Percentiles rank a stretch among this genome's conserved stretches.
Evolutionary conservation across 2,329 filamentous ascomycete species (phyloP).

Genomic region (Ceratocystis harringtonii): DNA sequence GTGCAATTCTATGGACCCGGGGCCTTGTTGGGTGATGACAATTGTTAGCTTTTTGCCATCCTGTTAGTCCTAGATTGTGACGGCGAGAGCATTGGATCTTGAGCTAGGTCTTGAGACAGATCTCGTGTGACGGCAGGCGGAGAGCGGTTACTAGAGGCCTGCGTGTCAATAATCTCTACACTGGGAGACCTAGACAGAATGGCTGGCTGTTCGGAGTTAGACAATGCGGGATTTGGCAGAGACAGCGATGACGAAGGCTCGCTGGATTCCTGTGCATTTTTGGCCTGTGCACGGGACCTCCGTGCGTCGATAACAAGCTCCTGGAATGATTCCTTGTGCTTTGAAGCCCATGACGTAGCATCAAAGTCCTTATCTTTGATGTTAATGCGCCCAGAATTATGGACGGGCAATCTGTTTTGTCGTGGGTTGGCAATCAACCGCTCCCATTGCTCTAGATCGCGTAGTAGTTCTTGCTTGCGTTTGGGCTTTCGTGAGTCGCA

Average conservation of each 20-base stretch:
- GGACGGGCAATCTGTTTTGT: background rate
- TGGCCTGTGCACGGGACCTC: slow-evolving; percentile 29
- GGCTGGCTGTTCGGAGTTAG: background rate
- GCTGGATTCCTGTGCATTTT: slow-evolving; percentile 17
- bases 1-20: background rate
- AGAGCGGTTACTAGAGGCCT: background rate
- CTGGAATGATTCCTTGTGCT: slow-evolving; percentile 61
- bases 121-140: background rate
- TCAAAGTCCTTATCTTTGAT: slow-evolving; percentile 86
- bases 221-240: background rate
- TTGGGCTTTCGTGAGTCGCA: slow-evolving; percentile 69
- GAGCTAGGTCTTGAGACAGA: background rate
- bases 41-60: background rate
- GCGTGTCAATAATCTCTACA: background rate
- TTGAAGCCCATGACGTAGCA: slow-evolving; percentile 55
- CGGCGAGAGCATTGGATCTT: background rate
- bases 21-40: slow-evolving; percentile 6
- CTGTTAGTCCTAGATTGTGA: background rate
- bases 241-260: background rate
- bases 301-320: slow-evolving; percentile 65
- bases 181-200: background rate
- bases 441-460: slow-evolving; percentile 78
- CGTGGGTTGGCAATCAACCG: slow-evolving; percentile 40
- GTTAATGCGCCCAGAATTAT: slow-evolving; percentile 22
- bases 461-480: slow-evolving; percentile 53